phyloP scores from a whole-genome alignment of 2,329 filamentous ascomycete genomes.

The Xylariaceae sp. region DNA sequence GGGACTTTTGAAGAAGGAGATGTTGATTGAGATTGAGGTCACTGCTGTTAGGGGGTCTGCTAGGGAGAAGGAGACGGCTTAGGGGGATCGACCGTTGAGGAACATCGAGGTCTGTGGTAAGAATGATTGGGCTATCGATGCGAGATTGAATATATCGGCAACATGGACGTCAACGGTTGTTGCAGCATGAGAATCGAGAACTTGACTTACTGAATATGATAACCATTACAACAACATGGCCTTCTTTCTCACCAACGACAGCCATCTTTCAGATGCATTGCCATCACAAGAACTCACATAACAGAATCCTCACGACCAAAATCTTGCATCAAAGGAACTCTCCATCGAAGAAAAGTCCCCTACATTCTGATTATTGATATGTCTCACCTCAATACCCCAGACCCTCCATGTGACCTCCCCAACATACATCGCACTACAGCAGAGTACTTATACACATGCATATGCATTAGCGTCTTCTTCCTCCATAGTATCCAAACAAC shows the following conservation, averaged over 20 bases:
- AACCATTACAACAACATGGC: too few species aligned
- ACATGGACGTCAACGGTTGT: too few species aligned
- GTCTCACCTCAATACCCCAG: background rate
- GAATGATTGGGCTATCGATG: too few species aligned
- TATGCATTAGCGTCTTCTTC: background rate
- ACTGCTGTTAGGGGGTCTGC: slow-evolving; percentile 17
- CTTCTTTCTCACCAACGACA: too few species aligned
- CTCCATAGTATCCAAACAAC: too few species aligned
- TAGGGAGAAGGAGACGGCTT: slow-evolving; percentile 3
- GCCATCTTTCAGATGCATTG: too few species aligned
- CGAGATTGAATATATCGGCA: too few species aligned
- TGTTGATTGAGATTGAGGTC: slow-evolving; percentile 19
- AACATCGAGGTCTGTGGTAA: background rate
- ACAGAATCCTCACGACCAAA: too few species aligned
- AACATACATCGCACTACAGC: background rate
- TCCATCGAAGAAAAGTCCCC: background rate
- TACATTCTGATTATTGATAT: background rate
- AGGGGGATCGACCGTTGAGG: background rate
- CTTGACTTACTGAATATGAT: too few species aligned
- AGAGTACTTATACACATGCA: background rate
- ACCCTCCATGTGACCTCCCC: background rate
- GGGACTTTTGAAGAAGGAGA: slow-evolving; percentile 17
- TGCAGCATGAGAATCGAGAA: too few species aligned
- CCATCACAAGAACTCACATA: too few species aligned
- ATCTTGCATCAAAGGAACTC: too few species aligned